Base-by-base conservation (phyloP, 2,329 filamentous ascomycete species). In the Knufia petricola region DNA sequence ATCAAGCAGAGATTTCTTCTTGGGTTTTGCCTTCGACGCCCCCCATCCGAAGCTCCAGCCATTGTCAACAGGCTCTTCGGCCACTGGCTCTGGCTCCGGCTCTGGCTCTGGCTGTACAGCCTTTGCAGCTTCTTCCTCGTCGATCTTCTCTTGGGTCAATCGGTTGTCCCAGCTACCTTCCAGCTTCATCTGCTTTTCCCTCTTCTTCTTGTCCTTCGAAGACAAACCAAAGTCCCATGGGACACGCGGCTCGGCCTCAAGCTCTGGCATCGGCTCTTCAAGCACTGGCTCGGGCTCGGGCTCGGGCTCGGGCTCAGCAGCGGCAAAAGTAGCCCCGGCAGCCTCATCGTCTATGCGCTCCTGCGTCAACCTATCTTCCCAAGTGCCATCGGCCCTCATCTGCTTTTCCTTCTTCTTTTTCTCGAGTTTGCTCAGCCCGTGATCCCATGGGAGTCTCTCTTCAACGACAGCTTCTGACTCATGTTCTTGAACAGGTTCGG, bases 341-440 rank as follows among this genome's bases (percentile, higher is more conserved):
- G 34, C 34, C 20, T 47, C 34, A 9, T 38, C 44, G 21, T 47
- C 38, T 34, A 51, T 54, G 9, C 49, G 46, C 15, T 56, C 54
- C 40, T 56, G 53, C 4, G 54, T 50, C 12, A 50, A 46, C 20
- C 37, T 43, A 34, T 28, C 21, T 6, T 44, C 40, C 36, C 40
- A 46, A 21, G 41, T 47, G 61, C 52, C 62, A 52, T 41, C 61
- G 42, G 69, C 70, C 53, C 70, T 72, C 49, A 68, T 69, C 61
- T 77, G 76, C 60, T 73, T 73, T 58, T 69, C 66, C 45, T 66
- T 69, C 57, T 69, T 70, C 51, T 65, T 63, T 50, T 64, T 61
- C 41, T 54, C 52, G 39, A 57, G 57, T 30, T 55, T 20, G 41
- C 50, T 69, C 19, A 52, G 24, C 7, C 45, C 46, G n/a, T 50